Base-by-base conservation (phyloP, 768 basidiomycete genomes). In the Galerina sulciceps region DNA sequence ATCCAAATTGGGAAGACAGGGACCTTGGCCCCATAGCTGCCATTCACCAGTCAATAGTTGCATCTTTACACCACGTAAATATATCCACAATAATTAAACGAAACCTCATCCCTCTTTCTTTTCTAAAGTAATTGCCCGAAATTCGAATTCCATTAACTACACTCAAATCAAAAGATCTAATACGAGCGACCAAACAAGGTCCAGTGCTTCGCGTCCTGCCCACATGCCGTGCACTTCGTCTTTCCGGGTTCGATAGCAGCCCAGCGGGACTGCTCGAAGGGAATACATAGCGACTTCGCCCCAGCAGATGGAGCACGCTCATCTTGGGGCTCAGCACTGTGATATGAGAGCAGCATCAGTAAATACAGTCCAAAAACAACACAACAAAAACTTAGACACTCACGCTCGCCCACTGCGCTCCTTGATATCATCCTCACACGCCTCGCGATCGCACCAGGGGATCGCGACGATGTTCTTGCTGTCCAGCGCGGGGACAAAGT, bases 341-440 rank as follows among this genome's bases (percentile, higher is more conserved):
- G 59, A 54, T 59, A 40, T 45, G 60, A 60, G 22, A 58, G 60
- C 13, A 23, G 14, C 8, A n/a, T 53, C n/a, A 45, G 15, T 31
- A 37, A 11, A 11, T 3, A 42, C 36, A 48, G 58, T 53, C n/a
- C 18, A 54, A 10, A 38, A 35, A 40, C 22, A 59, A 46, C 31
- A 45, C 46, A 63, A 40, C 41, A 58, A 60, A 60, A 63, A n/a
- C n/a, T n/a, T n/a, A 67, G 64, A 57, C 17, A 76, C 78, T 80
- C 74, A 96, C 93, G 90, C 85, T 72, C 86, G 81, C 56, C 87
- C 93, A 69, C 89, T 93, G 61, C 92, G 82, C 67, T 99, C 94
- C 80, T 99, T 99, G 82, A 99, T 98, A 67, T 95, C 93, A 71
- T 99, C 96, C 74, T 99, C 97, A 69, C 97, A 99, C 13, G 81